phyloP scores from a whole-genome alignment of 768 basidiomycete species.

The Lactifluus rugatus region DNA sequence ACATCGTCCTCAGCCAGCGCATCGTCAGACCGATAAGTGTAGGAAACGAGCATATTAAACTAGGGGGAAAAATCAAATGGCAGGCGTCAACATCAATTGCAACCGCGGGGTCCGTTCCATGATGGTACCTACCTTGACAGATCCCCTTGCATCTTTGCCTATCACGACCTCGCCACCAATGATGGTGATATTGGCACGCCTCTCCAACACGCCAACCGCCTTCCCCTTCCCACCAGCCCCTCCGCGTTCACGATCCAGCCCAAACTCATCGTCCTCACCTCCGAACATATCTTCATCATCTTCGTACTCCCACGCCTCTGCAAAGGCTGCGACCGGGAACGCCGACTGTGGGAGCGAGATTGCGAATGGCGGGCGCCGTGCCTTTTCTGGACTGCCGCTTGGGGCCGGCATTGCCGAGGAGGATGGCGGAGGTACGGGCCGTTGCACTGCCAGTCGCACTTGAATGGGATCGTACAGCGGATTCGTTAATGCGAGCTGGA shows the following conservation, averaged over 20 bases:
- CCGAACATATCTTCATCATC: constrained; percentile 84
- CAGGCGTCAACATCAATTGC: not conserved
- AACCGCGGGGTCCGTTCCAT: not conserved
- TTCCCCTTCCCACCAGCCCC: constrained; percentile 39
- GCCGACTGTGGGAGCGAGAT: constrained; percentile 67
- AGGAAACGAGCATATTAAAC: constrained; percentile 93
- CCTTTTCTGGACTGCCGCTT: constrained; percentile 39
- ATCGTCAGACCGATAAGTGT: constrained; percentile 91
- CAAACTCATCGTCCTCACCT: constrained; percentile 34
- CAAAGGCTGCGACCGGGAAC: constrained; percentile 82
- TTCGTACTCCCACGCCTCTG: constrained; percentile 97
- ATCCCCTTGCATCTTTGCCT: constrained; percentile 66
- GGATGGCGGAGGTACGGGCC: constrained; percentile 32
- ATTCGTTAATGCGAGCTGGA: constrained; percentile 87
- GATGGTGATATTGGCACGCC: constrained; percentile 79
- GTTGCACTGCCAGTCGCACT: constrained; percentile 75
- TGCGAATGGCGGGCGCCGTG: constrained; percentile 64
- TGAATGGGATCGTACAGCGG: constrained; percentile 94
- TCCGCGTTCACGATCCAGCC: constrained; percentile 35
- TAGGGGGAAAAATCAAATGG: constrained; percentile 25
- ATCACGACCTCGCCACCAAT: constrained; percentile 86
- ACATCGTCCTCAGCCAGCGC: constrained; percentile 52
- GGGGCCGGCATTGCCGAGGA: constrained; percentile 25
- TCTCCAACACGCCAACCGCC: constrained; percentile 76
- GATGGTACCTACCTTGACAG: constrained; percentile 54